phyloP scores from a whole-genome alignment of 495 filamentous ascomycete species.

The Xanthoparmelia taractica region DNA sequence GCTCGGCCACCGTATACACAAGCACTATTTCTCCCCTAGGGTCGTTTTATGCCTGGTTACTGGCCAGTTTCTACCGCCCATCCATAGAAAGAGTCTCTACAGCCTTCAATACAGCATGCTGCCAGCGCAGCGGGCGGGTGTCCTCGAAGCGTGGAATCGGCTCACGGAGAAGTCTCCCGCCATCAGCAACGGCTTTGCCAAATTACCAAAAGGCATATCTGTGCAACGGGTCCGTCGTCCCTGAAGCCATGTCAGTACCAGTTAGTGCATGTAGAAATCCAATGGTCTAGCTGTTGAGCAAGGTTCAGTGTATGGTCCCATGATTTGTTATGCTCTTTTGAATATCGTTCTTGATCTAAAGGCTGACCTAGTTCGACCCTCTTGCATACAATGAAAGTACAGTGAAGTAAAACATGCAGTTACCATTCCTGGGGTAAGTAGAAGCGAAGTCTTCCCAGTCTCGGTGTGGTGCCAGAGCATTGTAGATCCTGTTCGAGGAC shows the following conservation, averaged over 20 bases:
- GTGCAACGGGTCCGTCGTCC: conserved; percentile 12
- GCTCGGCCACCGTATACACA: conserved; percentile 80
- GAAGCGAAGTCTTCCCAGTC: background rate
- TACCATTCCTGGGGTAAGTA: background rate
- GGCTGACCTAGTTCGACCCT: background rate
- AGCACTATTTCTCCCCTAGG: conserved; percentile 84
- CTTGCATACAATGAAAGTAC: background rate
- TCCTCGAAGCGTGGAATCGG: conserved; percentile 77
- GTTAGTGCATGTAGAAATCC: background rate
- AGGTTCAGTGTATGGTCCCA: background rate
- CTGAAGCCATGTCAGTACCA: background rate
- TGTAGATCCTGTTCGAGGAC: background rate
- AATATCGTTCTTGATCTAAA: background rate
- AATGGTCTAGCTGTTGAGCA: background rate
- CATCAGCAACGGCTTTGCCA: conserved; percentile 11
- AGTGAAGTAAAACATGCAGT: background rate
- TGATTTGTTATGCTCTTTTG: background rate
- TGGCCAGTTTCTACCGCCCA: conserved; percentile 82
- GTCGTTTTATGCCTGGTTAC: conserved; percentile 84
- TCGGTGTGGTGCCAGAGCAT: background rate
- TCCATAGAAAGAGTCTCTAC: conserved; percentile 90
- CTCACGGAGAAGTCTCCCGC: conserved; percentile 46
- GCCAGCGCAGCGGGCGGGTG: conserved; percentile 67
- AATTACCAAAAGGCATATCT: conserved; percentile 18
- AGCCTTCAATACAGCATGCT: conserved; percentile 98